Percentiles rank a stretch among this genome's conserved stretches.
Evolutionary conservation across 2,329 filamentous ascomycete genomes (phyloP).

Genomic region (Talaromyces sp.): DNA sequence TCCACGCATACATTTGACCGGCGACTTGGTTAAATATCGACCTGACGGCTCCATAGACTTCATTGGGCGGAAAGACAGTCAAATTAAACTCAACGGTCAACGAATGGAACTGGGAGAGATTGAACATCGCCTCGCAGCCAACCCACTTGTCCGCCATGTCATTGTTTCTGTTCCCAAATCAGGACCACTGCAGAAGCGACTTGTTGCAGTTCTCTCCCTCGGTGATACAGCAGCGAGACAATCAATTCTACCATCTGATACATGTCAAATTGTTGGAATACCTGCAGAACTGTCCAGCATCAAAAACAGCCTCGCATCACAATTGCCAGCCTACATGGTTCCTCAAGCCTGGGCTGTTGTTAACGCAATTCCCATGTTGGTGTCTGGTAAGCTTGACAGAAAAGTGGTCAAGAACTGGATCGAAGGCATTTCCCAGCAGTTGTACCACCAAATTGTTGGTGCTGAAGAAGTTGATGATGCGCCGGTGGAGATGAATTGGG

Average conservation of each 20-base stretch:
- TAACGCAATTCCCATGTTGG: slow-evolving; percentile 15
- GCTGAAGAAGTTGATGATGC: slow-evolving; percentile 22
- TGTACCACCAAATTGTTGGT: slow-evolving; percentile 34
- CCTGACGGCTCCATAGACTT: slow-evolving; percentile 33
- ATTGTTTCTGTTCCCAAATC: slow-evolving; percentile 16
- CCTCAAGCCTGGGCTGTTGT: slow-evolving; percentile 17
- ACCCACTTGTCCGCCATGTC: slow-evolving; percentile 39
- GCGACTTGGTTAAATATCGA: slow-evolving; percentile 34
- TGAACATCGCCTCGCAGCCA: slow-evolving; percentile 34
- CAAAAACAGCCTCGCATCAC: slow-evolving; percentile 26
- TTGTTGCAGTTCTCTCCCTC: slow-evolving; percentile 16
- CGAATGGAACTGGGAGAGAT: slow-evolving; percentile 44
- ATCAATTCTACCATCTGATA: slow-evolving; percentile 23
- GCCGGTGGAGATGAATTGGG: slow-evolving; percentile 19
- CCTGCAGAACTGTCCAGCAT: slow-evolving; percentile 11
- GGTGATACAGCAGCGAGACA: background rate
- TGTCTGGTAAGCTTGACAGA: slow-evolving; percentile 17
- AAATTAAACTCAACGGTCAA: slow-evolving; percentile 43
- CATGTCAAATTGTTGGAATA: slow-evolving; percentile 4
- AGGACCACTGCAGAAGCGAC: slow-evolving; percentile 12
- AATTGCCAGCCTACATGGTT: slow-evolving; percentile 18
- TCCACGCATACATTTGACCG: slow-evolving; percentile 37
- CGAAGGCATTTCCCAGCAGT: slow-evolving; percentile 24
- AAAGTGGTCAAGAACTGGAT: slow-evolving; percentile 14
- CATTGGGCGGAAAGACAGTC: slow-evolving; percentile 36